Evolutionary conservation across 106 monocot genomes (phyloP).

Genomic region (Allium fistulosum): DNA sequence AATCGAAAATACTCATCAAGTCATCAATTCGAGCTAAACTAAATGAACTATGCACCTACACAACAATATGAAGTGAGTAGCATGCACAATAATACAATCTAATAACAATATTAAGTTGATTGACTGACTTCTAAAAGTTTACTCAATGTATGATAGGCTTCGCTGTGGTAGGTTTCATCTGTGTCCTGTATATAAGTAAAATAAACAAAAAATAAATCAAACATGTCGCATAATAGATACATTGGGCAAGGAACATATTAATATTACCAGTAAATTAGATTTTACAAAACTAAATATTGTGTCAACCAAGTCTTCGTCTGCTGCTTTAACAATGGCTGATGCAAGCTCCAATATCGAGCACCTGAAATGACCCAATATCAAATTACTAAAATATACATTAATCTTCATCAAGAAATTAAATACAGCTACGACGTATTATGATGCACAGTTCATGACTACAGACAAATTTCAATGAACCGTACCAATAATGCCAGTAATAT

Average conservation of each 20-base stretch:
- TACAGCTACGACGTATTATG: no score
- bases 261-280: slow-evolving; percentile 56
- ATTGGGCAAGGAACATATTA: no score
- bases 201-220: background rate
- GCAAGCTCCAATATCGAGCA: slow-evolving; percentile 60
- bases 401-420: no score
- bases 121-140: slow-evolving; percentile 65
- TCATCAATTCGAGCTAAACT: slow-evolving; percentile 40
- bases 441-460: no score
- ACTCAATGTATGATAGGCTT: slow-evolving; percentile 53
- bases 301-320: slow-evolving; percentile 51
- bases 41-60: slow-evolving; percentile 73
- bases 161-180: slow-evolving; percentile 24
- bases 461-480: no score
- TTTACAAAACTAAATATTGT: slow-evolving; percentile 55
- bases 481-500: no score
- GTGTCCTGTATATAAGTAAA: slow-evolving; percentile 28
- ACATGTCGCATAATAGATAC: background rate
- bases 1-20: slow-evolving; percentile 49
- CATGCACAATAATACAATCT: background rate
- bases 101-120: background rate
- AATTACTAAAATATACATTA: background rate
- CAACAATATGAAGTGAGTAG: slow-evolving; percentile 1
- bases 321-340: slow-evolving; percentile 50
- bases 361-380: slow-evolving; percentile 29